Percentiles rank a stretch among this genome's conserved stretches.
Conservation (phyloP, 1,284 basidiomycete genomes). For the Rhodotorula sp. region DNA sequence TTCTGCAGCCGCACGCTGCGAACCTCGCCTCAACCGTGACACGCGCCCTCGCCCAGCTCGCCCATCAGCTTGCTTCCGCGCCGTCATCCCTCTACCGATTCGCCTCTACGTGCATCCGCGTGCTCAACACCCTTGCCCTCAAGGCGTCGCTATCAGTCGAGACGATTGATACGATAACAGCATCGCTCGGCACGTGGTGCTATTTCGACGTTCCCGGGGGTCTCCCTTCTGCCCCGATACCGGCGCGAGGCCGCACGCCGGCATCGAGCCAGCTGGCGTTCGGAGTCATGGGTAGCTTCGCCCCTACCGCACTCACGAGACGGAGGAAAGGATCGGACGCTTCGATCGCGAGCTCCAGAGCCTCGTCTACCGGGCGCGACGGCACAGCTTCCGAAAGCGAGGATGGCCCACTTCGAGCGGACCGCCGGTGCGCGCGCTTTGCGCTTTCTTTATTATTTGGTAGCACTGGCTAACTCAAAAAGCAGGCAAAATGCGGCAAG, state of each 20-base stretch:
- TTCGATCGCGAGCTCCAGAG: neutral
- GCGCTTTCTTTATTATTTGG: neutral
- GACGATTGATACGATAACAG: neutral
- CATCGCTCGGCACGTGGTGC: conserved; percentile 7
- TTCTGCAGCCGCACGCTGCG: accelerated
- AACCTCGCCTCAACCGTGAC: neutral
- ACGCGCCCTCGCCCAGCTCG: conserved; percentile 9
- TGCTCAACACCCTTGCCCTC: conserved; percentile 16
- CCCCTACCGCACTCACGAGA: neutral
- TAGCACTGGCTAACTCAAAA: accelerated
- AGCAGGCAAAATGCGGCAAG: conserved; percentile 9
- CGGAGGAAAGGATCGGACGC: neutral
- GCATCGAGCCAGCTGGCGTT: conserved; percentile 5
- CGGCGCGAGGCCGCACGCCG: neutral
- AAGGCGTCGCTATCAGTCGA: conserved; percentile 2
- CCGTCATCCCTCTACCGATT: conserved; percentile 14
- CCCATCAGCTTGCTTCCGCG: conserved; percentile 2
- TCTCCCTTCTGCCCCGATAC: neutral
- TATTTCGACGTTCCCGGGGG: neutral
- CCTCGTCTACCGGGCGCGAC: neutral
- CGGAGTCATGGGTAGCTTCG: conserved; percentile 32
- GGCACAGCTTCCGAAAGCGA: conserved; percentile 22
- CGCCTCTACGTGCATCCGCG: conserved; percentile 24
- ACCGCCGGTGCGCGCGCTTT: neutral
- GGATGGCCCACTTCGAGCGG: conserved; percentile 7